A percentile compares a stretch with the other conserved stretches of the same genome.
Evolutionary conservation across 2,329 filamentous ascomycete species (phyloP).

Genomic region (Aspergillaceae sp.): DNA sequence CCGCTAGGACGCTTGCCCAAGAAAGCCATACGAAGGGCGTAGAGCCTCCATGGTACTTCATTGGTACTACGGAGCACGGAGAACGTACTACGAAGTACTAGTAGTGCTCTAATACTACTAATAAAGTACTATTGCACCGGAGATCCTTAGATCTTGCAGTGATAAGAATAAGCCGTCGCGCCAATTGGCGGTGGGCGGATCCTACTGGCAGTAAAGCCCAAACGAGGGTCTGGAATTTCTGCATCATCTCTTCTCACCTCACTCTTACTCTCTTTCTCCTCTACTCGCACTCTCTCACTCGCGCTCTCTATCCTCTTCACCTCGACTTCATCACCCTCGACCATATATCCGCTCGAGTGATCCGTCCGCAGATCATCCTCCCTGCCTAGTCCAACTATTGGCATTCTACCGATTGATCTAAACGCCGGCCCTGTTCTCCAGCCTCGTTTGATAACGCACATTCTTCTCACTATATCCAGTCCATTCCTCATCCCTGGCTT

Average conservation of each 20-base stretch:
- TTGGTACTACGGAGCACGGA: no score
- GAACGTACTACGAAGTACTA: no score
- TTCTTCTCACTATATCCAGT: no score
- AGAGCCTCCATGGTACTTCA: background rate
- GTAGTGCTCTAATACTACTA: no score
- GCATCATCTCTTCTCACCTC: background rate
- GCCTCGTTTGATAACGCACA: conserved; percentile 1
- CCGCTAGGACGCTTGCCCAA: background rate
- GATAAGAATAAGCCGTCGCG: background rate
- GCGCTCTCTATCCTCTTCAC: background rate
- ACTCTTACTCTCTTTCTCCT: background rate
- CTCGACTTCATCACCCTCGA: background rate
- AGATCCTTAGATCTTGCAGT: background rate
- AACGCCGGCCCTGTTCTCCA: background rate
- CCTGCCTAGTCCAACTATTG: background rate
- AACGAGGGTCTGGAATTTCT: background rate
- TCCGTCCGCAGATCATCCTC: background rate
- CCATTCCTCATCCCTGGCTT: conserved; percentile 5
- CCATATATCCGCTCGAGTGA: background rate
- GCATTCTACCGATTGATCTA: background rate
- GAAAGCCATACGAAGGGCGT: conserved; percentile 1
- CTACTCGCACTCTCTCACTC: background rate
- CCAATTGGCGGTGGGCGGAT: background rate
- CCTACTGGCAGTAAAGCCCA: background rate
- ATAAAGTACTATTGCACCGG: background rate